Evolutionary conservation across 345 rosid genomes (phyloP).

Genomic region (Trapa incisa): DNA sequence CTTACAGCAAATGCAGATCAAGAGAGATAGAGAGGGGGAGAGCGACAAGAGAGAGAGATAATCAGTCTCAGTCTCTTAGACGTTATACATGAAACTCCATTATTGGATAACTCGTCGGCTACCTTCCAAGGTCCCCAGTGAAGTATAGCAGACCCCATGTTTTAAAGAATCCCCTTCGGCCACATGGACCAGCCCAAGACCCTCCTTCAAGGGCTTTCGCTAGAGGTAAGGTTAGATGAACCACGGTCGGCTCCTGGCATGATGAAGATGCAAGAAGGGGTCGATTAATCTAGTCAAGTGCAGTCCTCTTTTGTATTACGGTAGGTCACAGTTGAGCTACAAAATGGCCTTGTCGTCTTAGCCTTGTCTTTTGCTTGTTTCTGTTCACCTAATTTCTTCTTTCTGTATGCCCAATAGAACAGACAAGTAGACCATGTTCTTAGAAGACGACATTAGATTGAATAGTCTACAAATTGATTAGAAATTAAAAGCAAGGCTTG

Average conservation of each 20-base stretch:
- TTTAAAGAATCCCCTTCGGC: too few species aligned
- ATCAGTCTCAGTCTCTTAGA: too few species aligned
- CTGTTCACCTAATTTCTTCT: not conserved
- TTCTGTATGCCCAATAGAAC: not conserved
- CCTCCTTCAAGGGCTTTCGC: not conserved
- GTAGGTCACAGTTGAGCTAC: not conserved
- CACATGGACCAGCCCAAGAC: too few species aligned
- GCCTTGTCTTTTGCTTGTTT: not conserved
- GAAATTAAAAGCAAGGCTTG: not conserved
- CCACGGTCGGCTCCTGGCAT: not conserved
- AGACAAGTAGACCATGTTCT: not conserved
- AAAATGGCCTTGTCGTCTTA: not conserved
- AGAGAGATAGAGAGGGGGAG: not conserved
- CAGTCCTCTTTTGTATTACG: not conserved
- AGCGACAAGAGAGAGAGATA: not conserved
- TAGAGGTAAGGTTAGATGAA: not conserved
- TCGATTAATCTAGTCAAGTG: not conserved
- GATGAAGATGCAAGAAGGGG: not conserved
- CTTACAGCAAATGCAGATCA: not conserved
- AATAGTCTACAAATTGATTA: not conserved
- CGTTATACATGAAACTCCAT: too few species aligned
- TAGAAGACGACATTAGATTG: too few species aligned
- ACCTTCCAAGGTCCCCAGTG: too few species aligned
- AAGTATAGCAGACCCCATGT: too few species aligned
- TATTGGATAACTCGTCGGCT: too few species aligned